Evolutionary conservation across 768 basidiomycete species (phyloP).

Genomic region (Suillus cothurnatus): DNA sequence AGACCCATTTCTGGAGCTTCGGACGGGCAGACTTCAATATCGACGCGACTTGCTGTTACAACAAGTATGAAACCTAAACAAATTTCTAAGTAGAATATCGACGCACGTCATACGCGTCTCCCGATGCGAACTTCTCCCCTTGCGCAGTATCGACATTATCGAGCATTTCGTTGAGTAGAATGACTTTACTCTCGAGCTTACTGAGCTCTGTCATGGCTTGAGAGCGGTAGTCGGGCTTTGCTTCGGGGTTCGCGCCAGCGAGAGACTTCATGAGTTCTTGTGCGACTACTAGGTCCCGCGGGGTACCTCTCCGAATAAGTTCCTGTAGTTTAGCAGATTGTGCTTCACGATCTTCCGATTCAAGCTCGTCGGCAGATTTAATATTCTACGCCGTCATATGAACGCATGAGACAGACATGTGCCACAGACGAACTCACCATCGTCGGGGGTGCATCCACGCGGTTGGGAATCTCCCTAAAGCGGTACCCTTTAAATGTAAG

Average conservation of each 20-base stretch:
- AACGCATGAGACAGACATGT: slow-evolving; percentile 26
- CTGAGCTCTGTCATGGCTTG: slow-evolving; percentile 90
- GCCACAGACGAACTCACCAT: slow-evolving; percentile 20
- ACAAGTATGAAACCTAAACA: background rate
- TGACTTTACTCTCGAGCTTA: slow-evolving; percentile 93
- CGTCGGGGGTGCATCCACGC: slow-evolving; percentile 18
- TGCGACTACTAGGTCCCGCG: slow-evolving; percentile 91
- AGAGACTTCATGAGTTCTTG: slow-evolving; percentile 97
- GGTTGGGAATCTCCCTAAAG: slow-evolving; percentile 55
- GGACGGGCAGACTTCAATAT: slow-evolving; percentile 83
- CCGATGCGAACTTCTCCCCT: slow-evolving; percentile 80
- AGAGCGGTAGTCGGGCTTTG: slow-evolving; percentile 90
- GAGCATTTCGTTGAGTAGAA: slow-evolving; percentile 95
- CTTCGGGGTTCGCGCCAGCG: slow-evolving; percentile 93
- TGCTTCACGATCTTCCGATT: slow-evolving; percentile 92
- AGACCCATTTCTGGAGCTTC: slow-evolving; percentile 97
- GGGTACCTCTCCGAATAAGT: slow-evolving; percentile 93
- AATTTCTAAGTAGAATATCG: background rate
- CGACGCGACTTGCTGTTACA: slow-evolving; percentile 79
- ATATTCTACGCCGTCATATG: slow-evolving; percentile 57
- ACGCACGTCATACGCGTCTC: slow-evolving; percentile 91
- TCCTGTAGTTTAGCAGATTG: slow-evolving; percentile 99
- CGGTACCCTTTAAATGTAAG: slow-evolving; percentile 92
- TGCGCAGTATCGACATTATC: slow-evolving; percentile 79
- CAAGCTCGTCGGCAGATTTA: slow-evolving; percentile 94